A percentile compares a stretch with the other conserved stretches of the same genome.
These are phyloP conservation scores for Proliferodiscus dingleyae DNA, from an alignment of 2,329 filamentous ascomycete species.

Conservation along the genomic window DNA sequence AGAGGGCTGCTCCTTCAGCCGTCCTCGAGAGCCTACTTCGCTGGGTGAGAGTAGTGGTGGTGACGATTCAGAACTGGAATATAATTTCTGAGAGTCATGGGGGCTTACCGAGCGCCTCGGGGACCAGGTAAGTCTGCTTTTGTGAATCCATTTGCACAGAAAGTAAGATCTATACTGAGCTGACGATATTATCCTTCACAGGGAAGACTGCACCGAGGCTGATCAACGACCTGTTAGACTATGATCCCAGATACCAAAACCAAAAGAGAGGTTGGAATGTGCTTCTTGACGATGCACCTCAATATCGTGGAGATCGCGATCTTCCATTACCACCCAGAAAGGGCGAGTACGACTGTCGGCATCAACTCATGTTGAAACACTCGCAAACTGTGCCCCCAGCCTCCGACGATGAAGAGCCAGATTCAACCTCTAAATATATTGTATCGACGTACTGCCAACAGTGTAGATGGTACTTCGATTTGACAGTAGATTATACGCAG, in stretches of 20 bases:
- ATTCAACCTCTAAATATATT: conserved; percentile 42
- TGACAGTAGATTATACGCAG: conserved; percentile 49
- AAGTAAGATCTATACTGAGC: not conserved
- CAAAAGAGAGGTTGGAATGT: conserved; percentile 38
- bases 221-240: conserved; percentile 40
- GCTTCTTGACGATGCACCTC: conserved; percentile 52
- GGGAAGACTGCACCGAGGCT: conserved; percentile 48
- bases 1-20: not conserved
- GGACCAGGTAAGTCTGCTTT: conserved; percentile 21
- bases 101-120: conserved; percentile 2
- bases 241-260: conserved; percentile 35
- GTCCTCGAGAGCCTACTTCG: not conserved
- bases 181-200: conserved; percentile 24
- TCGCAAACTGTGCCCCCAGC: conserved; percentile 45
- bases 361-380: conserved; percentile 53
- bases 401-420: conserved; percentile 34
- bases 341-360: conserved; percentile 46
- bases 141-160: not conserved
- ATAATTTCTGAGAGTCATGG: conserved; percentile 12
- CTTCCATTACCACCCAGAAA: conserved; percentile 23
- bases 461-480: conserved; percentile 58
- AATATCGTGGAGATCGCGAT: conserved; percentile 34
- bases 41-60: conserved; percentile 4
- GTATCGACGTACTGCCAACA: conserved; percentile 56
- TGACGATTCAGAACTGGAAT: conserved; percentile 13